phyloP scores from a whole-genome alignment of 441 rosid species.

The Euphorbia corollata region DNA sequence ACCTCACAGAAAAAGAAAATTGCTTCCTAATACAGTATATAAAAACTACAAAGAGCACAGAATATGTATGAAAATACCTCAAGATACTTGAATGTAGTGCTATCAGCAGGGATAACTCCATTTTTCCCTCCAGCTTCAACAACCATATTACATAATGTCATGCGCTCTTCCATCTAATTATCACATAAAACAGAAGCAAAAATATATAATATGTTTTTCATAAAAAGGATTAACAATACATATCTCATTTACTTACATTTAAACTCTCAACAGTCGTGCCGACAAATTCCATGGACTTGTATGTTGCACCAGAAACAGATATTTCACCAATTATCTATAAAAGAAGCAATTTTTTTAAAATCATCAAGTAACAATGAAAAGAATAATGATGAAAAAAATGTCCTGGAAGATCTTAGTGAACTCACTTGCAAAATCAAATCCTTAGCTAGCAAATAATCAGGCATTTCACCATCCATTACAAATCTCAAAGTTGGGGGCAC shows the following conservation, averaged over 20 bases:
- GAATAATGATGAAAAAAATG: constrained; percentile 4
- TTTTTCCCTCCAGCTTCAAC: constrained; percentile 98
- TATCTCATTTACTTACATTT: constrained; percentile 41
- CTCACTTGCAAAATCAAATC: constrained; percentile 95
- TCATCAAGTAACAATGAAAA: constrained; percentile 1
- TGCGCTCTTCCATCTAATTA: constrained; percentile 91
- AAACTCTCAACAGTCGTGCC: constrained; percentile 86
- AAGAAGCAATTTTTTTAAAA: not conserved
- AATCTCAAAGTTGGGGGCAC: constrained; percentile 93
- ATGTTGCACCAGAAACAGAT: constrained; percentile 93
- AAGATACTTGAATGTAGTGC: constrained; percentile 77
- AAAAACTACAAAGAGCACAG: not conserved
- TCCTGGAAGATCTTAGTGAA: constrained; percentile 11
- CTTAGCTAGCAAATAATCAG: constrained; percentile 77
- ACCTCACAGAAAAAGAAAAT: constrained; percentile 3
- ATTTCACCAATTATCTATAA: constrained; percentile 94
- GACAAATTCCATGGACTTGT: constrained; percentile 92
- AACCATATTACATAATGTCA: constrained; percentile 96
- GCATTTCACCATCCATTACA: constrained; percentile 97
- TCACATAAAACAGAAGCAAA: constrained; percentile 15
- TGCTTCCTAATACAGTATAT: not conserved
- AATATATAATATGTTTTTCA: constrained; percentile 1
- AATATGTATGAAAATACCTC: constrained; percentile 38
- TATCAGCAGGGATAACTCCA: constrained; percentile 88
- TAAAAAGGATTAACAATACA: constrained; percentile 4